A percentile compares a stretch with the other conserved stretches of the same genome.
phyloP scores from a whole-genome alignment of 768 basidiomycete species.

The Termitomyces titanicus region DNA sequence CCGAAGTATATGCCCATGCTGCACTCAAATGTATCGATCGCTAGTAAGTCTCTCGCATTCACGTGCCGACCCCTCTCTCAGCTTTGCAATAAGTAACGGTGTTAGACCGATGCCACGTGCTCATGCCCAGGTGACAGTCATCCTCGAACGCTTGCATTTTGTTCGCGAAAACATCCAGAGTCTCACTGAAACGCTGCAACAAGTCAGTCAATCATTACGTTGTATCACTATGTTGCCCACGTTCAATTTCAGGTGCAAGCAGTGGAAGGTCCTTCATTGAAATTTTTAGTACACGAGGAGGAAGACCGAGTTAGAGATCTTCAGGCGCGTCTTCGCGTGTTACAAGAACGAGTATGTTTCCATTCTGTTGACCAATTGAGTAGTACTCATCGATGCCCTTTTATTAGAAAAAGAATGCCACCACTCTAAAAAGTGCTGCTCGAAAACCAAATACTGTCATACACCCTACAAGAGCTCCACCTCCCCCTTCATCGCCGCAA shows the following conservation, averaged over 20 bases:
- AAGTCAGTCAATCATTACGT: slow-evolving; percentile 20
- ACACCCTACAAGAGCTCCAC: slow-evolving; percentile 12
- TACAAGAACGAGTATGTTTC: slow-evolving; percentile 37
- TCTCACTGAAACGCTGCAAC: slow-evolving; percentile 28
- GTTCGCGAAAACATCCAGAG: slow-evolving; percentile 36
- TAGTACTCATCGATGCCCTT: neutral
- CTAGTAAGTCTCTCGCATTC: slow-evolving; percentile 48
- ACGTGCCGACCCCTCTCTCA: slow-evolving; percentile 3
- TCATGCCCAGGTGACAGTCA: slow-evolving; percentile 37
- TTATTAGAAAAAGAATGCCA: slow-evolving; percentile 22
- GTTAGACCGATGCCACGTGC: slow-evolving; percentile 53
- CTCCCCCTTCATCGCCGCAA: slow-evolving; percentile 28
- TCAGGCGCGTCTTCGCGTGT: slow-evolving; percentile 32
- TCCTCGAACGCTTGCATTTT: slow-evolving; percentile 35
- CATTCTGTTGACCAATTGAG: neutral
- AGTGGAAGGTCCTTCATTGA: slow-evolving; percentile 24
- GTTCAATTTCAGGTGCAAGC: slow-evolving; percentile 20
- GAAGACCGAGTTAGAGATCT: slow-evolving; percentile 36
- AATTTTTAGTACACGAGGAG: slow-evolving; percentile 37
- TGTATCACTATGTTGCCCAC: slow-evolving; percentile 4
- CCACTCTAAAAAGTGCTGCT: neutral
- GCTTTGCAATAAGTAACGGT: slow-evolving; percentile 25
- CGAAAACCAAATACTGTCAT: neutral
- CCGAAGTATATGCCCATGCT: slow-evolving; percentile 73
- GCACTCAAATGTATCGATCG: slow-evolving; percentile 74